Conservation (phyloP, 352 stramenopile species). For the Pythium apleroticum region DNA sequence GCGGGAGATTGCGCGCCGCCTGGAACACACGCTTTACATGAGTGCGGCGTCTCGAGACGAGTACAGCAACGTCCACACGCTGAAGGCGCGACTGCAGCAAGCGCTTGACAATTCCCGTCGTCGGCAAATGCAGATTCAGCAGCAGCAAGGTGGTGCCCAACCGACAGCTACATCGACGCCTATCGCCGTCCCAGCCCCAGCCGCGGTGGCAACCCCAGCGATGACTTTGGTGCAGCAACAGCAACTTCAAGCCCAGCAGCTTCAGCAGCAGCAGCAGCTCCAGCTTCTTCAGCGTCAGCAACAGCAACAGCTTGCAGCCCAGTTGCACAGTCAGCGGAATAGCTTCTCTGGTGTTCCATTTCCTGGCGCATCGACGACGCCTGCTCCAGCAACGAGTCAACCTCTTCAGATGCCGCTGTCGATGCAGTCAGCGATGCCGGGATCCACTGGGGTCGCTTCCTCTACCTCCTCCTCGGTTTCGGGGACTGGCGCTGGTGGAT, state of each 20-base stretch:
- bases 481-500: conserved; percentile 14
- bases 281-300: conserved; percentile 44
- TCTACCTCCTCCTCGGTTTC: conserved; percentile 24
- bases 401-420: conserved; percentile 46
- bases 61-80: conserved; percentile 86
- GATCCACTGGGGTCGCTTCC: conserved; percentile 1
- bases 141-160: conserved; percentile 19
- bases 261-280: conserved; percentile 27
- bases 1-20: conserved; percentile 75
- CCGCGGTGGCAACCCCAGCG: not conserved
- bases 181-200: not conserved
- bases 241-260: conserved; percentile 31
- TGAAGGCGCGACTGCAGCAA: conserved; percentile 81
- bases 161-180: not conserved
- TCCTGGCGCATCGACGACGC: conserved; percentile 29
- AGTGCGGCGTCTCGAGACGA: conserved; percentile 78
- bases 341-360: conserved; percentile 71
- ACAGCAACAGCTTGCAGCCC: conserved; percentile 71
- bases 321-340: conserved; percentile 66
- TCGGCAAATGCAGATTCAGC: conserved; percentile 75
- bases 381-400: conserved; percentile 31
- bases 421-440: conserved; percentile 35
- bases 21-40: conserved; percentile 89
- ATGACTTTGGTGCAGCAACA: conserved; percentile 25
- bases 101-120: conserved; percentile 81